Evolutionary conservation across 345 rosid genomes (phyloP).

Genomic region (Dimocarpus longan): DNA sequence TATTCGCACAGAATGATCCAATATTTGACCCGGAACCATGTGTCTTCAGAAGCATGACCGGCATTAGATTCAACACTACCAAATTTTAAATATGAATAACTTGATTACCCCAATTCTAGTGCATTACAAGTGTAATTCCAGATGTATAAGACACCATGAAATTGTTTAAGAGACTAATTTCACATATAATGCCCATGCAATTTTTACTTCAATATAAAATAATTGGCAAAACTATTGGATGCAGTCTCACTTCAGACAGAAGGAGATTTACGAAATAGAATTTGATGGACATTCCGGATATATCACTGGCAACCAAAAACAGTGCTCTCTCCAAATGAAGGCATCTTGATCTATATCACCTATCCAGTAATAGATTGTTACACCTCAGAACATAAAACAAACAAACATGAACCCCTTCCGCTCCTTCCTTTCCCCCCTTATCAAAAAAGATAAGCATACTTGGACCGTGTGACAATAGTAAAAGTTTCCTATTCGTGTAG

Average conservation of each 20-base stretch:
- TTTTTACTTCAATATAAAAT: background rate
- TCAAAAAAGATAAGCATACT: background rate
- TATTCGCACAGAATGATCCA: background rate
- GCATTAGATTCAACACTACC: background rate
- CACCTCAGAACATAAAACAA: background rate
- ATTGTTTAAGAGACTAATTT: background rate
- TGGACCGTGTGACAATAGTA: background rate
- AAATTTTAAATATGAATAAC: background rate
- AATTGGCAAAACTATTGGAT: background rate
- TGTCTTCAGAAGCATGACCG: background rate
- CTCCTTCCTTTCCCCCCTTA: no score
- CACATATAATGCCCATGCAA: background rate
- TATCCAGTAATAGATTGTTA: background rate
- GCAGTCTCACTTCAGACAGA: background rate
- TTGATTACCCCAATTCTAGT: background rate
- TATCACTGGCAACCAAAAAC: background rate
- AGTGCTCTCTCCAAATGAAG: background rate
- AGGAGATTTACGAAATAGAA: background rate
- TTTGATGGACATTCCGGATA: background rate
- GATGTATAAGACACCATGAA: background rate
- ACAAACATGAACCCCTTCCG: background rate
- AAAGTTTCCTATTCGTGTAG: background rate
- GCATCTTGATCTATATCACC: background rate
- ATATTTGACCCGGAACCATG: background rate
- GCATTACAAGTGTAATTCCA: background rate